Evolutionary conservation across 371 early-diverging fungal species (phyloP).

Genomic region (Capillidium heterosporum): DNA sequence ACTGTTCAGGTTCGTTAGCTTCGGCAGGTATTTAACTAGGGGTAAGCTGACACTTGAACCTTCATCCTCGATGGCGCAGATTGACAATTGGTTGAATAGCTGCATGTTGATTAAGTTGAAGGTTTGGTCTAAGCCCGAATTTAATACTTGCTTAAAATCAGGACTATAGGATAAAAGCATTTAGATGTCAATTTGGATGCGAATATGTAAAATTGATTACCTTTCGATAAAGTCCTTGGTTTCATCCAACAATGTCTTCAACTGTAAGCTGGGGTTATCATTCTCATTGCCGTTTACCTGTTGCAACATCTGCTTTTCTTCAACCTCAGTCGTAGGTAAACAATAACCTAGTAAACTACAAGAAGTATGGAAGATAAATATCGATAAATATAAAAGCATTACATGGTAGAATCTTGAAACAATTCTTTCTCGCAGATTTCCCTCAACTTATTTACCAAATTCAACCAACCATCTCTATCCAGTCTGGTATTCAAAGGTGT

Average conservation of each 20-base stretch:
- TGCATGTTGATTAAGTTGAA: background rate
- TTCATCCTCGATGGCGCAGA: background rate
- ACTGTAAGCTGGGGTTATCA: slow-evolving; percentile 21
- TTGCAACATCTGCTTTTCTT: no score
- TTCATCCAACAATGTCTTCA: slow-evolving; percentile 52
- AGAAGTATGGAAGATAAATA: no score
- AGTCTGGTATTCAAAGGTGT: no score
- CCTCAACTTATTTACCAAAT: no score
- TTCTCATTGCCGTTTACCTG: no score
- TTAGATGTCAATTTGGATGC: background rate
- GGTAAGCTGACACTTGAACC: background rate
- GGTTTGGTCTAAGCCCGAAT: background rate
- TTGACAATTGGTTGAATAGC: background rate
- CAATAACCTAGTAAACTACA: no score
- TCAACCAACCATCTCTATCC: no score
- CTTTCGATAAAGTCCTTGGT: slow-evolving; percentile 63
- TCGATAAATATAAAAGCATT: no score
- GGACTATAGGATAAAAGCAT: background rate
- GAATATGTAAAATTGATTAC: slow-evolving; percentile 12
- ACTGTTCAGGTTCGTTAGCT: background rate
- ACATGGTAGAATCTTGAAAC: no score
- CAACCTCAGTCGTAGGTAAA: no score
- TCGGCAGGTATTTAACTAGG: background rate
- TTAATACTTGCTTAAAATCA: background rate
- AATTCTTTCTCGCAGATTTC: no score